Evolutionary conservation across 768 basidiomycete genomes (phyloP).

Genomic region (Calocybe indica): DNA sequence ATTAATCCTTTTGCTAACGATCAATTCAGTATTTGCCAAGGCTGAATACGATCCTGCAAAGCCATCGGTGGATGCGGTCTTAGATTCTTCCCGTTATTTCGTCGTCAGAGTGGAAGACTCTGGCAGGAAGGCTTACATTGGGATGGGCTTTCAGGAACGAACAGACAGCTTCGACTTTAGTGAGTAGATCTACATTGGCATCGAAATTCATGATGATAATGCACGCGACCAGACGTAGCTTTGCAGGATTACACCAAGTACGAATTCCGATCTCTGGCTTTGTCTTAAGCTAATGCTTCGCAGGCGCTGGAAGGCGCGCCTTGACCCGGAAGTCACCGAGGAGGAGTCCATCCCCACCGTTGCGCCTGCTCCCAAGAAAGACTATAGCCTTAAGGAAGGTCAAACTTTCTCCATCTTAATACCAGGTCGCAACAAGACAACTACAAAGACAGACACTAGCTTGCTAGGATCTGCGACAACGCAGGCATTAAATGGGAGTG

Average conservation of each 20-base stretch:
- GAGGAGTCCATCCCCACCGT: constrained; percentile 58
- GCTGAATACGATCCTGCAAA: constrained; percentile 74
- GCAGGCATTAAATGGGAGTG: constrained; percentile 25
- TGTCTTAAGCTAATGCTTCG: constrained; percentile 4
- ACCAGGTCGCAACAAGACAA: constrained; percentile 62
- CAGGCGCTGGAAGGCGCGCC: constrained; percentile 60
- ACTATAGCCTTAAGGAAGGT: constrained; percentile 91
- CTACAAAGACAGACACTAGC: constrained; percentile 20
- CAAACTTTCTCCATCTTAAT: constrained; percentile 92
- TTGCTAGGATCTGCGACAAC: constrained; percentile 30
- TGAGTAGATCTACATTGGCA: constrained; percentile 31
- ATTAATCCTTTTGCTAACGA: constrained; percentile 13
- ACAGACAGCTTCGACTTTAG: constrained; percentile 92
- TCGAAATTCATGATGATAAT: constrained; percentile 6
- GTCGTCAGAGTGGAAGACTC: constrained; percentile 86
- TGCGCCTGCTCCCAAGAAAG: constrained; percentile 81
- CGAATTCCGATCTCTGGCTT: constrained; percentile 4
- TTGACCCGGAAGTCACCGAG: constrained; percentile 43
- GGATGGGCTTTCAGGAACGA: constrained; percentile 87
- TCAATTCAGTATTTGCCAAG: constrained; percentile 71
- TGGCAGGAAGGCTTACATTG: constrained; percentile 87
- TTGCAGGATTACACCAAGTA: constrained; percentile 85
- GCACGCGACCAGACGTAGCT: constrained; percentile 56
- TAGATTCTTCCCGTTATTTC: constrained; percentile 94
- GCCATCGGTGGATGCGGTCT: constrained; percentile 89